Evolutionary conservation across 78 protist species (phyloP).

Genomic region (Dictyostelium firmibasis): DNA sequence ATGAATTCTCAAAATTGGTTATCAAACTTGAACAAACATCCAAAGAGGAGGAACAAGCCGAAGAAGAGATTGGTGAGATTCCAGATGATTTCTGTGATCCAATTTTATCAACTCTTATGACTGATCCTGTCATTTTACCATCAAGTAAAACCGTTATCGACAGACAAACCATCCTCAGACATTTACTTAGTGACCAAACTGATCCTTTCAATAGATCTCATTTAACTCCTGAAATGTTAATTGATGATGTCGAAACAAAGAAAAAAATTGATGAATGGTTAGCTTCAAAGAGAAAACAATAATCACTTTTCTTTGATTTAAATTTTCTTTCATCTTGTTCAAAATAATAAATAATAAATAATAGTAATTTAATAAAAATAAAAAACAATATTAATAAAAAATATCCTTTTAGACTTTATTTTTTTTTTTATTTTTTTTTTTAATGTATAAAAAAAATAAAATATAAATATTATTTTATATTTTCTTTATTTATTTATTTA

Average conservation of each 20-base stretch:
- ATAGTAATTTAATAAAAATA: background rate
- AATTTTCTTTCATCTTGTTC: no score
- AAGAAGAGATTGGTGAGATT: slow-evolving; percentile 81
- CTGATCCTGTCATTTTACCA: slow-evolving; percentile 85
- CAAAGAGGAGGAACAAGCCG: slow-evolving; percentile 23
- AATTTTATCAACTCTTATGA: slow-evolving; percentile 74
- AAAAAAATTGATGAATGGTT: slow-evolving; percentile 55
- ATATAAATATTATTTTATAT: no score
- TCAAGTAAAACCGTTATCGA: slow-evolving; percentile 58
- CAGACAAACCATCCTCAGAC: slow-evolving; percentile 67
- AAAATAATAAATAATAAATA: background rate
- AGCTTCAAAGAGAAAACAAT: slow-evolving; percentile 14
- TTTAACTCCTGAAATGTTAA: slow-evolving; percentile 70
- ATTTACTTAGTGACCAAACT: slow-evolving; percentile 75
- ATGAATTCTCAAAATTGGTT: slow-evolving; percentile 29
- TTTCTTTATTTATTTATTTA: background rate
- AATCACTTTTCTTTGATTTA: background rate
- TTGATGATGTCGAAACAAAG: slow-evolving; percentile 46
- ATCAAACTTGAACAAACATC: slow-evolving; percentile 4
- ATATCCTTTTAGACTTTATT: no score
- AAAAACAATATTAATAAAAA: no score
- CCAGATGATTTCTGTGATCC: slow-evolving; percentile 85
- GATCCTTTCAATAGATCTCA: slow-evolving; percentile 83
- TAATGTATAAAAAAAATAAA: no score
- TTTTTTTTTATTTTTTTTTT: no score